A percentile compares a stretch with the other conserved stretches of the same genome.
Evolutionary conservation across 2,329 filamentous ascomycete species (phyloP).

Genomic region (Ophiostoma ulmi): DNA sequence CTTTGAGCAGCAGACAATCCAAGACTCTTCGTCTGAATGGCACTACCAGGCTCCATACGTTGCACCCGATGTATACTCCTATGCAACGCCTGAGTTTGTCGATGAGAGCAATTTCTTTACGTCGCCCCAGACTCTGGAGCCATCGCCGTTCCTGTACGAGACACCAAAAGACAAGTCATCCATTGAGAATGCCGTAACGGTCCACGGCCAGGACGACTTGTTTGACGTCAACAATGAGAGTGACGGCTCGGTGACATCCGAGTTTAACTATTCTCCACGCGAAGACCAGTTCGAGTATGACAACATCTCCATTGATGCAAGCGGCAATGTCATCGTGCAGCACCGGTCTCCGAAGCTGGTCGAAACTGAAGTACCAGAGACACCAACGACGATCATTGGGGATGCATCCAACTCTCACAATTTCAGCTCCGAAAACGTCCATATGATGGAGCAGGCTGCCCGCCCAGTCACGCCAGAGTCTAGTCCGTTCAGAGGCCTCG

Average conservation of each 20-base stretch:
- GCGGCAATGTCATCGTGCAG: slow-evolving; percentile 9
- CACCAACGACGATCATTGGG: background rate
- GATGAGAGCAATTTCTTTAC: slow-evolving; percentile 23
- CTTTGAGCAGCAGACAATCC: background rate
- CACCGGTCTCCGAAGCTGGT: background rate
- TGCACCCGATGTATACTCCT: slow-evolving; percentile 1
- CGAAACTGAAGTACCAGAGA: slow-evolving; percentile 4
- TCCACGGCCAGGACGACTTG: slow-evolving; percentile 35
- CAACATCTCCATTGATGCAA: slow-evolving; percentile 9
- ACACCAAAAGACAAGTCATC: background rate
- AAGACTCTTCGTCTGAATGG: background rate
- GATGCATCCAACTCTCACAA: background rate
- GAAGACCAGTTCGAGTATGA: background rate
- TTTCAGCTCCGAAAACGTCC: background rate
- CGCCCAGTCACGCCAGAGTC: background rate
- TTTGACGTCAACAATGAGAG: slow-evolving; percentile 31
- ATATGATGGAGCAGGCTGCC: background rate
- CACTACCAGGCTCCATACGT: slow-evolving; percentile 13
- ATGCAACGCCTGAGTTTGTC: background rate
- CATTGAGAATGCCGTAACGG: slow-evolving; percentile 33
- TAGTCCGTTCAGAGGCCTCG: background rate
- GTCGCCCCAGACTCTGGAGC: slow-evolving; percentile 18
- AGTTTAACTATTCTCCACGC: background rate
- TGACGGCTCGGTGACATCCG: slow-evolving; percentile 7
- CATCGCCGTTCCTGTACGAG: slow-evolving; percentile 18